Base-by-base conservation (phyloP, 306 rosid genomes). In the Malus fusca region DNA sequence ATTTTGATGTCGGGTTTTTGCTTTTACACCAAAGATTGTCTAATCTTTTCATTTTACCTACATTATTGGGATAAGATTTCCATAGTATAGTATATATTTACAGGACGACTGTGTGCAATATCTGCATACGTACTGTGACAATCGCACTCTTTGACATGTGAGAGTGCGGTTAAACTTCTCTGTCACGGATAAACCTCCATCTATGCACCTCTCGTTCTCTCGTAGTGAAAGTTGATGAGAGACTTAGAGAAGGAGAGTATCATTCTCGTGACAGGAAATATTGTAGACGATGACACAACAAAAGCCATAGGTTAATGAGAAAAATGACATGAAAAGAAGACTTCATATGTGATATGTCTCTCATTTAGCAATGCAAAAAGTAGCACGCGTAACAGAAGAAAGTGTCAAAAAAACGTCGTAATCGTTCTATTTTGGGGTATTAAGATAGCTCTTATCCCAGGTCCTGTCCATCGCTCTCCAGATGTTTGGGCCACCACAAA, bases 351-450 rank as follows among this genome's bases (percentile, higher is more conserved):
- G 43, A 40, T 40, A 40, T 40, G 43, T 40, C 64, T 66, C 84
- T 82, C 80, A 71, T 75, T 79, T 53, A 18, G 73, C 51, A 68
- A 62, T 74, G 69, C 79, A 79, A 26, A 72, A 67, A 30, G 44
- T 11, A 78, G 78, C 86, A 87, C 74, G 82, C 85, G 68, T 62
- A 79, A 68, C 28, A 56, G 70, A 61, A 31, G 61, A 62, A 19
- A 58, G 69, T 28, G 43, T 43, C 33, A 33, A 17, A 64, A 64
- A 65, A 55, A 76, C 25, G 66, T 66, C 73, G 21, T 11, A 33
- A 40, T 78, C 67, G 21, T 43, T 40, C 9, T 40, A 40, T 40
- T 60, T 30, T 35, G 33, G 44, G 69, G 69, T 18, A 35, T 28
- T 66, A 26, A 35, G 46, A n/a, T 19, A 66, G 48, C 11, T 56